Conservation (phyloP, 2,329 filamentous ascomycete genomes). For the Diplocarpon mali region DNA sequence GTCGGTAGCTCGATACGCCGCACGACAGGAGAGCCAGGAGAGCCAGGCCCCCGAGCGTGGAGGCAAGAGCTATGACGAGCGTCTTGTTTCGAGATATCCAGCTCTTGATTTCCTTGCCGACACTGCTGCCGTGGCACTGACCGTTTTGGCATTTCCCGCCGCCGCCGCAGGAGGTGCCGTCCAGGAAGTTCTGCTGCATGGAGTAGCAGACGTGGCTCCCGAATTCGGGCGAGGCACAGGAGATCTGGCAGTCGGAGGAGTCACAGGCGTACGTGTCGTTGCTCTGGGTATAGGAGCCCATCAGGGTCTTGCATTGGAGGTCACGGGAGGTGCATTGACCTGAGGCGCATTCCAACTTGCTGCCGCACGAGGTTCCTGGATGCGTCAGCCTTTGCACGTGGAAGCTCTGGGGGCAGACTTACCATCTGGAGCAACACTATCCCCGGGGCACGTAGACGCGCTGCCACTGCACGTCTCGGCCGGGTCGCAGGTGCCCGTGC, state of each 20-base stretch:
- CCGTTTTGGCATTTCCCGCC: constrained; percentile 75
- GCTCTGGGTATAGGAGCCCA: constrained; percentile 61
- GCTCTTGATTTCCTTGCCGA: constrained; percentile 56
- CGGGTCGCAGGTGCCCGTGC: constrained; percentile 74
- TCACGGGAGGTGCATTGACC: constrained; percentile 92
- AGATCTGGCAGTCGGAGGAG: constrained; percentile 59
- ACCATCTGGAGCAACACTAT: constrained; percentile 60
- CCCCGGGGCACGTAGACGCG: constrained; percentile 60
- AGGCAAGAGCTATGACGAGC: constrained; percentile 71
- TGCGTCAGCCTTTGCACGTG: constrained; percentile 9
- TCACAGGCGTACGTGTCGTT: constrained; percentile 78
- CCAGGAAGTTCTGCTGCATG: constrained; percentile 84
- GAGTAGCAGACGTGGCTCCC: constrained; percentile 55
- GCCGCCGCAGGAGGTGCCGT: constrained; percentile 75
- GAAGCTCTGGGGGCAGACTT: constrained; percentile 6
- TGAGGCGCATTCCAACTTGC: constrained; percentile 62
- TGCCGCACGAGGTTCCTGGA: constrained; percentile 52
- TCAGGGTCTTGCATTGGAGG: constrained; percentile 74
- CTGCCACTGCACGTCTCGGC: constrained; percentile 71
- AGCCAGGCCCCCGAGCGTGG: constrained; percentile 61
- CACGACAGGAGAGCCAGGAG: constrained; percentile 60
- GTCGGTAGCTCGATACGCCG: constrained; percentile 42
- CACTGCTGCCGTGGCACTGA: constrained; percentile 58
- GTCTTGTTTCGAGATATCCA: constrained; percentile 71
- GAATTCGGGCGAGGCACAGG: constrained; percentile 61